Percentiles rank a stretch among this genome's conserved stretches.
These are phyloP conservation scores for Cyclotella choctawhatcheeana DNA, from an alignment of 108 stramenopile genomes.

Conservation along the genomic window DNA sequence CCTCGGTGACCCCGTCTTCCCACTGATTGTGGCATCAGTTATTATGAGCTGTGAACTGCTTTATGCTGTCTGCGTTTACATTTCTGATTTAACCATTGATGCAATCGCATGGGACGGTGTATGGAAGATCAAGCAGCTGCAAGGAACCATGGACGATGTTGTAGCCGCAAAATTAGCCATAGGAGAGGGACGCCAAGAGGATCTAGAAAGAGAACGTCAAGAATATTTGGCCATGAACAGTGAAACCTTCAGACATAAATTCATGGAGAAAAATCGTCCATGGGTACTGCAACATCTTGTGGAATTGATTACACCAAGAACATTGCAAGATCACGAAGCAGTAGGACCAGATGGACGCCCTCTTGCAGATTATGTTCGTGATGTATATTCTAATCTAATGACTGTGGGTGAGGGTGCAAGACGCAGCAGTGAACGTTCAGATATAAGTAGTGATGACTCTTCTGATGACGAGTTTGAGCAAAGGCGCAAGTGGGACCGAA, in stretches of 20 bases:
- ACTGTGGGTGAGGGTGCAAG: slow-evolving; percentile 75
- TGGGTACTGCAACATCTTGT: slow-evolving; percentile 89
- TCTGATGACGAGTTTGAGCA: slow-evolving; percentile 66
- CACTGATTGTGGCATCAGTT: slow-evolving; percentile 65
- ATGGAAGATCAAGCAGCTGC: slow-evolving; percentile 71
- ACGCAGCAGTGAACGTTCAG: slow-evolving; percentile 62
- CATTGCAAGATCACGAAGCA: slow-evolving; percentile 47
- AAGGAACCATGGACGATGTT: slow-evolving; percentile 88
- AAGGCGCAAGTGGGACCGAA: slow-evolving; percentile 72
- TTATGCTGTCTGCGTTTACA: slow-evolving; percentile 39
- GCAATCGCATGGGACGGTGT: slow-evolving; percentile 75
- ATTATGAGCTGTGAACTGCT: slow-evolving; percentile 62
- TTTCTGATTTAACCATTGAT: slow-evolving; percentile 54
- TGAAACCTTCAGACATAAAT: slow-evolving; percentile 84
- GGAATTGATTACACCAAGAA: slow-evolving; percentile 81
- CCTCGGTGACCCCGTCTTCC: slow-evolving; percentile 76
- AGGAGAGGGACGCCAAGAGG: slow-evolving; percentile 85
- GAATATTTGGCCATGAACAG: slow-evolving; percentile 86
- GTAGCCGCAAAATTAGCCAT: slow-evolving; percentile 89
- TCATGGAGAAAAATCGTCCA: slow-evolving; percentile 88
- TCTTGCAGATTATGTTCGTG: slow-evolving; percentile 72
- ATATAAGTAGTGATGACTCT: slow-evolving; percentile 73
- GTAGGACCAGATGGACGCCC: slow-evolving; percentile 66
- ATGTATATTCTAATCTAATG: slow-evolving; percentile 81
- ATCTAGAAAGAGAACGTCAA: slow-evolving; percentile 82